These are phyloP conservation scores for Melampsora larici-populina DNA, from an alignment of 1,284 basidiomycete genomes.

Conservation along the genomic window DNA sequence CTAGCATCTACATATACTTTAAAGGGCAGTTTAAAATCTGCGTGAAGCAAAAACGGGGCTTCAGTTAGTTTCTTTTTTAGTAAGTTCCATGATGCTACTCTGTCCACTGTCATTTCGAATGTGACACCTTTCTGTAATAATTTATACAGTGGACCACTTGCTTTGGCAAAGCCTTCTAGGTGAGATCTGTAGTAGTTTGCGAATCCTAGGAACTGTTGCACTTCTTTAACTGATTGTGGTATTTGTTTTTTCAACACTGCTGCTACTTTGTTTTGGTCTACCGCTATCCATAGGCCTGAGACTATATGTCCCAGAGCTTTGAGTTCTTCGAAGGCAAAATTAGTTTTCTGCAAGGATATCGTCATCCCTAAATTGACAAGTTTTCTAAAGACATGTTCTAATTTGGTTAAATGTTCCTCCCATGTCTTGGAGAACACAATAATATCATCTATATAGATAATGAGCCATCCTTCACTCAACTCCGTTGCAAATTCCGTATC, in stretches of 20 bases:
- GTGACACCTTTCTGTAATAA: no score
- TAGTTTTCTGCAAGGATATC: conserved; percentile 6
- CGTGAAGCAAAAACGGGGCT: neutral
- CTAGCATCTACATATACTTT: no score
- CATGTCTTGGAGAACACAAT: neutral
- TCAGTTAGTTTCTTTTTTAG: conserved; percentile 4
- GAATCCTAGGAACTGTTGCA: conserved; percentile 55
- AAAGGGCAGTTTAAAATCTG: no score
- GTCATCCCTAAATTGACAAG: neutral
- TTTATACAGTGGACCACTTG: no score
- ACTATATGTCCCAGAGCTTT: conserved; percentile 54
- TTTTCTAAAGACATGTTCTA: neutral
- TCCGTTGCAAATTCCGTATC: no score
- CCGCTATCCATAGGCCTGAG: no score
- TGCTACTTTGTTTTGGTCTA: conserved; percentile 57
- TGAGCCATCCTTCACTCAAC: conserved; percentile 22
- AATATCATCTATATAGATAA: neutral
- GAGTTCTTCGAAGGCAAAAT: neutral
- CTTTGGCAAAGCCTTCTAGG: no score
- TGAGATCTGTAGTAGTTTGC: conserved; percentile 52
- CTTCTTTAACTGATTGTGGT: conserved; percentile 52
- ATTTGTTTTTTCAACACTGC: conserved; percentile 55
- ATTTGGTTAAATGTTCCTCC: conserved; percentile 1
- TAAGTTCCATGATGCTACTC: neutral
- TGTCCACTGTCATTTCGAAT: neutral